phyloP scores from a whole-genome alignment of 352 stramenopile genomes.

The Globisporangium rhizosaccharum region DNA sequence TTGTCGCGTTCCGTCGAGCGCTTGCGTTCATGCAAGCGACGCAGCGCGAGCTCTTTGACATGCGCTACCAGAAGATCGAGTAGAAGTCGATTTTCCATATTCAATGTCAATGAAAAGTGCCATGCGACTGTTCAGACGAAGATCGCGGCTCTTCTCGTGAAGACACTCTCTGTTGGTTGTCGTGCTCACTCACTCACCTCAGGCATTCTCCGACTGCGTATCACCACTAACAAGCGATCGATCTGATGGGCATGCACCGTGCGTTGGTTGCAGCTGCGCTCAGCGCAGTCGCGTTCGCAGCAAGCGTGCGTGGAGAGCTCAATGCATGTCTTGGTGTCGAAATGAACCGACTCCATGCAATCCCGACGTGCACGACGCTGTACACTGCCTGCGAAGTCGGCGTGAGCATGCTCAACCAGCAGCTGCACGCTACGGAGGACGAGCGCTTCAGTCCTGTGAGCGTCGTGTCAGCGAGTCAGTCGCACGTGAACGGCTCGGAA shows the following conservation, averaged over 20 bases:
- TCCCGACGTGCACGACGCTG: slow-evolving; percentile 29
- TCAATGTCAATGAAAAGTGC: background rate
- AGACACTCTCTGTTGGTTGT: background rate
- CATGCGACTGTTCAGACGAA: background rate
- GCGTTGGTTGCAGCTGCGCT: background rate
- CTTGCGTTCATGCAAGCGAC: slow-evolving; percentile 16
- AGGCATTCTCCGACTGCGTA: background rate
- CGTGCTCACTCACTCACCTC: background rate
- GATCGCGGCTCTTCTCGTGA: background rate
- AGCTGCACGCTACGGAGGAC: slow-evolving; percentile 20
- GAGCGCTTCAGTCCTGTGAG: slow-evolving; percentile 41
- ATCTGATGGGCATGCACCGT: background rate
- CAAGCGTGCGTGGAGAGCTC: slow-evolving; percentile 20
- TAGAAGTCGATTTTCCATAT: slow-evolving; percentile 2
- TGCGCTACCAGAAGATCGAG: slow-evolving; percentile 12
- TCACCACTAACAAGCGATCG: background rate
- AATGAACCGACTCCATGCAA: slow-evolving; percentile 28
- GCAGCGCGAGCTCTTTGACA: slow-evolving; percentile 17
- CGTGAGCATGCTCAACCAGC: slow-evolving; percentile 45
- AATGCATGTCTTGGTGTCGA: slow-evolving; percentile 56
- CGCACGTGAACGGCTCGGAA: slow-evolving; percentile 25
- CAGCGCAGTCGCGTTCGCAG: background rate
- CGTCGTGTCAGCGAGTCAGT: slow-evolving; percentile 62
- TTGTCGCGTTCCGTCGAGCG: slow-evolving; percentile 7
- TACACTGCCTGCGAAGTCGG: slow-evolving; percentile 42